Conservation (phyloP, 345 rosid genomes). For the Citrus unshiu region DNA sequence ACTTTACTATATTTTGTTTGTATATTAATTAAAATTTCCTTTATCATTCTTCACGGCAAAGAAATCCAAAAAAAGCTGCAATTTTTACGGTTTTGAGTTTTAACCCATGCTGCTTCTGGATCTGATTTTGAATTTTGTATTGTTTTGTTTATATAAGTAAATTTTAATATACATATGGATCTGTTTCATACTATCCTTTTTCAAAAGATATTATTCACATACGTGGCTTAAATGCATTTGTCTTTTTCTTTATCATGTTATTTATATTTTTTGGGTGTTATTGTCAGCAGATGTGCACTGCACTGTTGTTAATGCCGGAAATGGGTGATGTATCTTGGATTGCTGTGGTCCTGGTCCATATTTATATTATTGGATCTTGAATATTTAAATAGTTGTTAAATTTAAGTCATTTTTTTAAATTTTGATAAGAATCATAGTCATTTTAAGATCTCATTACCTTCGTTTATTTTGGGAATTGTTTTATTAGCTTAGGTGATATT, state of each 20-base stretch:
- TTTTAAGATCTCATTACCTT: neutral
- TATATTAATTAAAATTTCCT: too few relatives aligned
- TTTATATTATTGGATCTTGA: neutral
- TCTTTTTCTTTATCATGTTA: neutral
- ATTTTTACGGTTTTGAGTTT: neutral
- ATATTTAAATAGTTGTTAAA: neutral
- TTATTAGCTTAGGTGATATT: neutral
- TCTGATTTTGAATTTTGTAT: neutral
- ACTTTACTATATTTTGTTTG: too few relatives aligned
- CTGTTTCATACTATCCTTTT: neutral
- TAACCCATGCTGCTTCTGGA: neutral
- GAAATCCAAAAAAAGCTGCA: neutral
- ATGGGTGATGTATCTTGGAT: neutral
- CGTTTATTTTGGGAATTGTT: neutral
- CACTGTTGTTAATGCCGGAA: neutral
- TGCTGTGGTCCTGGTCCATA: slow-evolving; percentile 3
- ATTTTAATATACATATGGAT: neutral
- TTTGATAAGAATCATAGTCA: too few relatives aligned
- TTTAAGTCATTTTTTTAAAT: neutral
- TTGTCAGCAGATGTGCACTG: neutral
- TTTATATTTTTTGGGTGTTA: neutral
- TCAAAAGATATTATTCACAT: too few relatives aligned
- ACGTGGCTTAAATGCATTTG: neutral
- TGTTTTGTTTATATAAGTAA: too few relatives aligned
- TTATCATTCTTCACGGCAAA: neutral